Conservation (phyloP, 2,329 filamentous ascomycete species). For the Anisogramma anomala region DNA sequence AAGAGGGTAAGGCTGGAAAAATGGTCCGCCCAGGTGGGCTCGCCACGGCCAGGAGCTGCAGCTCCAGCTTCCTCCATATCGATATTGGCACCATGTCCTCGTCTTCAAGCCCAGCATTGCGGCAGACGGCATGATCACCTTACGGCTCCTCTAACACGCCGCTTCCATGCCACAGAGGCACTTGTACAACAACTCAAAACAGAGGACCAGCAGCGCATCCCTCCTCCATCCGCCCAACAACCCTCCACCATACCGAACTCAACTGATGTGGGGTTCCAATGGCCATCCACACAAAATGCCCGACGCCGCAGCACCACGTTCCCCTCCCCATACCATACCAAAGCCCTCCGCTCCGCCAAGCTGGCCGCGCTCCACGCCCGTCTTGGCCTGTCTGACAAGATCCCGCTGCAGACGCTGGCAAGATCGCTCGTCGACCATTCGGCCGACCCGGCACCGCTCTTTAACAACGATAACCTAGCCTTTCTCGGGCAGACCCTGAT, state of each 20-base stretch:
- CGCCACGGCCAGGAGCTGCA: constrained; percentile 31
- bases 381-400: constrained; percentile 65
- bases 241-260: constrained; percentile 19
- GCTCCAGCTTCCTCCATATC: constrained; percentile 7
- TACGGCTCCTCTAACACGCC: constrained; percentile 17
- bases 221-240: constrained; percentile 8
- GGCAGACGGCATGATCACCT: constrained; percentile 6
- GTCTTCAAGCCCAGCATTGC: constrained; percentile 1
- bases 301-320: constrained; percentile 2
- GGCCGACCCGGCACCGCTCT: constrained; percentile 64
- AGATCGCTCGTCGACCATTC: constrained; percentile 76
- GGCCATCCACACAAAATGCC: constrained; percentile 30
- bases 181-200: constrained; percentile 9
- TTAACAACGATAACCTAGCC: constrained; percentile 81
- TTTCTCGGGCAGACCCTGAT: constrained; percentile 73
- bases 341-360: constrained; percentile 66
- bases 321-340: constrained; percentile 62
- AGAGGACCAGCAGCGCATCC: no score
- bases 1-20: constrained; percentile 50
- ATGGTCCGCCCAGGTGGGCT: constrained; percentile 50
- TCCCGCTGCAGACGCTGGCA: constrained; percentile 78
- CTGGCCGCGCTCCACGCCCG: constrained; percentile 86
- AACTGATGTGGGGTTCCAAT: constrained; percentile 19
- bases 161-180: constrained; percentile 23
- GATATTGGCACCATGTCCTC: constrained; percentile 15